A percentile compares a stretch with the other conserved stretches of the same genome.
Evolutionary conservation across 805 yeast genomes (phyloP).

Genomic region (Tetrapisispora nanseiensis): DNA sequence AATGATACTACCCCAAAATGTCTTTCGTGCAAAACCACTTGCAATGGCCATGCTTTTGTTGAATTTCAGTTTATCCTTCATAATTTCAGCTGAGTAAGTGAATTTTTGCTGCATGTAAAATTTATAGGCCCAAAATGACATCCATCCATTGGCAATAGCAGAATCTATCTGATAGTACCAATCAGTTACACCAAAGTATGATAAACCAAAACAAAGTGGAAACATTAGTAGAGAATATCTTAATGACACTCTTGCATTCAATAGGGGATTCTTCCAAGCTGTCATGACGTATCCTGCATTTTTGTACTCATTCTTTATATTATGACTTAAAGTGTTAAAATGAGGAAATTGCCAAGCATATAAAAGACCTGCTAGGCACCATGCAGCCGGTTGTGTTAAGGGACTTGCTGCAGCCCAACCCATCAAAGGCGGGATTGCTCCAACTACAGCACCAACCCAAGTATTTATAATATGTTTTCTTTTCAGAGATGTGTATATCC

Average conservation of each 20-base stretch:
- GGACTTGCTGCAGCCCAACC: constrained; percentile 96
- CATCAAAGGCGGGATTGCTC: constrained; percentile 97
- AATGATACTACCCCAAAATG: constrained; percentile 92
- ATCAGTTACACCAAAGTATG: constrained; percentile 75
- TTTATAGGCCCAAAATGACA: constrained; percentile 63
- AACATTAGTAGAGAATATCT: constrained; percentile 88
- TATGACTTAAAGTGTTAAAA: constrained; percentile 84
- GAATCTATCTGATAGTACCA: constrained; percentile 74
- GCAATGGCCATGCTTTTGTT: constrained; percentile 53
- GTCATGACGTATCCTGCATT: constrained; percentile 97
- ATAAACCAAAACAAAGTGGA: constrained; percentile 78
- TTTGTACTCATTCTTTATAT: constrained; percentile 77
- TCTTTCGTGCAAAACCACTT: constrained; percentile 62
- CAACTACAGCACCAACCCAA: constrained; percentile 98
- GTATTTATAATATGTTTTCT: constrained; percentile 80
- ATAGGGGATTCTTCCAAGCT: constrained; percentile 80
- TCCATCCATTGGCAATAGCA: constrained; percentile 75
- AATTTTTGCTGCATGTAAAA: constrained; percentile 78
- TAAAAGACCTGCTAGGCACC: constrained; percentile 82
- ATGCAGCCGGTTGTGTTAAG: constrained; percentile 78
- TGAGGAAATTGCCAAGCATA: constrained; percentile 99
- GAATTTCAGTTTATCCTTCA: constrained; percentile 28
- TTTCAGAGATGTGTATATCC: constrained; percentile 86
- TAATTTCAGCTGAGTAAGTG: constrained; percentile 38
- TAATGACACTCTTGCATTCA: constrained; percentile 88